Base-by-base conservation (phyloP, 345 rosid species). In the Rhizophora mangle region DNA sequence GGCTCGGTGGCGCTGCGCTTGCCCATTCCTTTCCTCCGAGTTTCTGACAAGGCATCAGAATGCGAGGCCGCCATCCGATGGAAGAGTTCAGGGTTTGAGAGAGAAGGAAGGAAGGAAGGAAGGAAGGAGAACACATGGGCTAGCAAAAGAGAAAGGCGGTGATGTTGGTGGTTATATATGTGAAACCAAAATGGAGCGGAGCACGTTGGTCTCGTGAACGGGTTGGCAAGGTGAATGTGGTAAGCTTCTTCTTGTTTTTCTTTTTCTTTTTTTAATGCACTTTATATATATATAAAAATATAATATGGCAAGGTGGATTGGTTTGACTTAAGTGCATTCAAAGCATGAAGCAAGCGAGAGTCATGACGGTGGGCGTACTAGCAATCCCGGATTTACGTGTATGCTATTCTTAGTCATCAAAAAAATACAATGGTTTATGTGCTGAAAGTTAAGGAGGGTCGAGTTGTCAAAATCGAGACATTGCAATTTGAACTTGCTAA, bases 191-290 rank as follows among this genome's bases (percentile, higher is more conserved):
- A 53, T 55, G 74, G 77, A 61, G 66, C 70, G 73, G 66, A 65
- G 74, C 91, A 88, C 90, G 93, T 90, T 87, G 82, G 87, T 88
- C 83, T 85, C 92, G 87, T 92, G 98, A 92, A 74, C 77, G 80
- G 81, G 78, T 73, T 83, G 72, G 79, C 87, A 85, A 80, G 87
- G 85, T 83, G 79, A 81, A 82, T 84, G 85, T 77, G 84, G 77
- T 69, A 76, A 81, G 71, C 85, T 72, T 80, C 72, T 76, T 53
- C 76, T 62, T 60, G 63, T 64, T 53, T 62, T 59, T 24, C 24
- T 24, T 71, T 60, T 8, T 49, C 24, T 64, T 46, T 8, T 49
- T 30, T 64, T 46, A 15, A 47, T 46, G 8, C 24, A 24, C 24
- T 24, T 24, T 24, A 43, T 6, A 16, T 64, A 47, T 27, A 47